Evolutionary conservation across 2,329 filamentous ascomycete species (phyloP), one percentile per base, ranked within the genome.

Genomic region (Aspergillus ochraceus): DNA sequence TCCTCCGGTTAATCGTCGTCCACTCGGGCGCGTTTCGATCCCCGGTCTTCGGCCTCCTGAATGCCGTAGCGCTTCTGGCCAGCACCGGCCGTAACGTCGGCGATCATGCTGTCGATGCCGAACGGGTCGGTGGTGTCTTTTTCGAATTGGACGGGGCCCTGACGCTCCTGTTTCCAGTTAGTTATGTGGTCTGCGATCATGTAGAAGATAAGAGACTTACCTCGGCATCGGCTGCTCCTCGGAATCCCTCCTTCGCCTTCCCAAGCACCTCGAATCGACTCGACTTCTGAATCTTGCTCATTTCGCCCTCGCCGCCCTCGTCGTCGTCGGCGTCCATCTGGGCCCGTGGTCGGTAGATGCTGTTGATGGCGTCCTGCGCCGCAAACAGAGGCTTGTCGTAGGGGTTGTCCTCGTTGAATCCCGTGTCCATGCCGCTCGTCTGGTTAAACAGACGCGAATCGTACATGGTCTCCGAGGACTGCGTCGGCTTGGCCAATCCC

Each of bases 301-400:
- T 90, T 72, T 93, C 90, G 50, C 85, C 87, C 61, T 93, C 90
- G 0, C 90, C 94, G 0, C 85, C 89, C 42, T 89, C 92, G 53
- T 92, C 91, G 19, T 91, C 88, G 49, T 92, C 91, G 53, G 88
- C 90, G 70, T 89, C 86, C 58, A 89, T 88, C 49, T 84, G 82
- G 24, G 90, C 86, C 22, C 86, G 86, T 1, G 94, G 92, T 36
- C 92, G 86, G 77, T 99, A 99, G 66, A 99, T 98, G 74, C 89
- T 94, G 79, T 87, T 95, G 69, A 97, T 92, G 9, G 92, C 94
- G 72, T 98, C 94, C 74, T 97, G 92, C 14, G 95, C 94, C 0
- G 93, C 93, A 74, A 99, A 99, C 8, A 99, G 81, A 20, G 95
- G 95, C 78, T 98, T 98, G 76, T 98, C 95, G 79, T 98, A 99